Evolutionary conservation across 2,329 filamentous ascomycete species (phyloP).

Genomic region (Penicillium palitans): DNA sequence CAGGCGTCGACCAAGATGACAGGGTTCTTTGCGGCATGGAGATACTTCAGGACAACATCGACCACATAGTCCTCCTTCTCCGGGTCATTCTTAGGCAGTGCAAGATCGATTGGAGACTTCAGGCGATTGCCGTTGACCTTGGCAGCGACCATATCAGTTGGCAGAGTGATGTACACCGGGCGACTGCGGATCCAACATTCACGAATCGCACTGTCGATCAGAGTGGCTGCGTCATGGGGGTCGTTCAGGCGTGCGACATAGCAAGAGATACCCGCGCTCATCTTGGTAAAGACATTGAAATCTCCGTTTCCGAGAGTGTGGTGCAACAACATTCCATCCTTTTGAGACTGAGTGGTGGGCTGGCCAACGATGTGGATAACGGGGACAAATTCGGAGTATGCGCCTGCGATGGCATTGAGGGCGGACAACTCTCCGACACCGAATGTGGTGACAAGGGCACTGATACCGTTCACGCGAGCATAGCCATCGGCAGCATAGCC

Average conservation of each 20-base stretch:
- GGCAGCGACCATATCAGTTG: conserved; percentile 74
- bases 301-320: conserved; percentile 75
- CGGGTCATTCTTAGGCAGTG: conserved; percentile 63
- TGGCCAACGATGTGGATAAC: conserved; percentile 63
- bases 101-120: conserved; percentile 68
- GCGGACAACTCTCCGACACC: conserved; percentile 69
- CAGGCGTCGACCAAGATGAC: conserved; percentile 82
- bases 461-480: conserved; percentile 69
- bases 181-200: conserved; percentile 72
- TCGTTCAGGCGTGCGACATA: conserved; percentile 70
- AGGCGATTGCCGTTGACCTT: conserved; percentile 74
- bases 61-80: conserved; percentile 82
- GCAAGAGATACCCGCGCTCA: conserved; percentile 71
- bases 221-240: conserved; percentile 65
- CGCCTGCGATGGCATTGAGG: conserved; percentile 72
- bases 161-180: conserved; percentile 81
- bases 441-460: conserved; percentile 71
- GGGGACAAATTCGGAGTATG: conserved; percentile 71
- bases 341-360: conserved; percentile 51
- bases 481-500: conserved; percentile 81
- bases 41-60: conserved; percentile 70
- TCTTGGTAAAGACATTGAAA: conserved; percentile 78
- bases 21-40: conserved; percentile 71
- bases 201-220: conserved; percentile 75
- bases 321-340: conserved; percentile 53